Conservation (phyloP, 2,329 filamentous ascomycete species). For the Rugonectria rugulosa region DNA sequence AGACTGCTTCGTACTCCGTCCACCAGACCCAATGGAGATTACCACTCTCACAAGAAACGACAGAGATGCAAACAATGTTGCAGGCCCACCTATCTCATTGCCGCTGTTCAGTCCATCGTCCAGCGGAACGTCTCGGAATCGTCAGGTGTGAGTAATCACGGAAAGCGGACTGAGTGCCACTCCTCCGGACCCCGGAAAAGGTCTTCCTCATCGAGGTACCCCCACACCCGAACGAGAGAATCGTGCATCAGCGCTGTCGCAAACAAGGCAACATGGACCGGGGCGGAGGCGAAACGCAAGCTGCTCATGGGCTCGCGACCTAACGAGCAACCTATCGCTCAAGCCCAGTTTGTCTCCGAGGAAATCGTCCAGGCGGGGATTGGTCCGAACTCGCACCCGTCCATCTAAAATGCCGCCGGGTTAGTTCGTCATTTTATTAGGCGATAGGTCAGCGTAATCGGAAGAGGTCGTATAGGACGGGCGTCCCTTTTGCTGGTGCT, state of each 20-base stretch:
- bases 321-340: constrained; percentile 27
- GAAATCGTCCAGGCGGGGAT: constrained; percentile 34
- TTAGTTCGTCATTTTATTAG: constrained; percentile 26
- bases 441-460: constrained; percentile 37
- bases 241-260: constrained; percentile 5
- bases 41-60: background rate
- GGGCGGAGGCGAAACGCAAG: constrained; percentile 1
- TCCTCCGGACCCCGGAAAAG: background rate
- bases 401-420: background rate
- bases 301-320: background rate
- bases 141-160: background rate
- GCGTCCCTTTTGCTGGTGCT: constrained; percentile 1
- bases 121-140: background rate
- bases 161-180: background rate
- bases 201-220: background rate
- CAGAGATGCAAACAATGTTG: background rate
- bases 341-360: constrained; percentile 21
- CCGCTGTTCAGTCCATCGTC: background rate
- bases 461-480: constrained; percentile 27
- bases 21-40: background rate
- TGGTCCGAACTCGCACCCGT: constrained; percentile 37
- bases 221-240: constrained; percentile 5
- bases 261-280: constrained; percentile 6
- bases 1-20: background rate
- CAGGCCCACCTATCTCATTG: background rate